Conservation (phyloP, 164 flowering plant species). For the Buxus sempervirens region DNA sequence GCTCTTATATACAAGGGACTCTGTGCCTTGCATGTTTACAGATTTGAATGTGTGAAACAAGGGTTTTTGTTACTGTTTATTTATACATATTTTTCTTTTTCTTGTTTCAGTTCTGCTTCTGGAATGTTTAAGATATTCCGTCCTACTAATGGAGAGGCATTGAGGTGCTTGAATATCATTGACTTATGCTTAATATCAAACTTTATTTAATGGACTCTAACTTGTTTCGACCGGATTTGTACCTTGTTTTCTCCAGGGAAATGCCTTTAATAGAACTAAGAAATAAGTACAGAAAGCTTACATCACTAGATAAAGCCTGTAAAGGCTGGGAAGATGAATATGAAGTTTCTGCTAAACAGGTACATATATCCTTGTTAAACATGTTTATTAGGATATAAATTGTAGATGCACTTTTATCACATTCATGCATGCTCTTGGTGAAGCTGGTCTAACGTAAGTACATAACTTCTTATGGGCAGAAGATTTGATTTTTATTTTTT, state of each 20-base stretch:
- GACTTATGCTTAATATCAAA: not conserved
- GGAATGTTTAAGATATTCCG: conserved; percentile 79
- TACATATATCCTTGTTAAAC: conserved; percentile 16
- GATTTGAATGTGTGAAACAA: not conserved
- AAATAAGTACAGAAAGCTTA: conserved; percentile 68
- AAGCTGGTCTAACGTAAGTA: not conserved
- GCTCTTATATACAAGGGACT: not conserved
- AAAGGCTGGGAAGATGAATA: conserved; percentile 94
- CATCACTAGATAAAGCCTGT: conserved; percentile 72
- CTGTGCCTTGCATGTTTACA: not conserved
- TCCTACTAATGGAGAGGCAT: conserved; percentile 89
- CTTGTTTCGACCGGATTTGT: not conserved
- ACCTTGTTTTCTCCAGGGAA: conserved; percentile 48
- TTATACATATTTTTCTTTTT: conserved; percentile 2
- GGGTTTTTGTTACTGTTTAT: conserved; percentile 4
- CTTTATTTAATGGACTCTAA: not conserved
- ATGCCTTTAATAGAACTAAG: conserved; percentile 77
- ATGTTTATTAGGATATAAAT: not conserved
- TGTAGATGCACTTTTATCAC: not conserved
- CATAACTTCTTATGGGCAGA: too few species aligned
- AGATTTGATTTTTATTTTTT: not conserved
- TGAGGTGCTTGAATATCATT: conserved; percentile 46
- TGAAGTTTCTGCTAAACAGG: conserved; percentile 88
- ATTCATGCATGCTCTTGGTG: not conserved
- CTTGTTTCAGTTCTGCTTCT: conserved; percentile 52